Base-by-base conservation (phyloP, 2,329 filamentous ascomycete genomes). In the Pseudocercospora cruenta region DNA sequence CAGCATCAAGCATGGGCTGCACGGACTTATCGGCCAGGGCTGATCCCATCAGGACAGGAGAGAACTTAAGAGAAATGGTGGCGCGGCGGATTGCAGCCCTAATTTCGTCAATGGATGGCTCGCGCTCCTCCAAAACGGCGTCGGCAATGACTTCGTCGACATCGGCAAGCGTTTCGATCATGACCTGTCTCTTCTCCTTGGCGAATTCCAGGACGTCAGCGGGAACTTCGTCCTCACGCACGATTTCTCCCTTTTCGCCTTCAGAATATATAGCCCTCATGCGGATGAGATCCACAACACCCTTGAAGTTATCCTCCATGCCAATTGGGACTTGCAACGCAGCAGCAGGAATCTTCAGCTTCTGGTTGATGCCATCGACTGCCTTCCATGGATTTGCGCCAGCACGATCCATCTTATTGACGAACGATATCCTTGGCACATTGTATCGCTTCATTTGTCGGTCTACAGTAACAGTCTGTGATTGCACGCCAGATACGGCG, bases 351-450 rank as follows among this genome's bases (percentile, higher is more conserved):
- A 98, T 90, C 82, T 94, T 94, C 69, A 99, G 87, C 82, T 99
- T 99, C 75, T 90, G 87, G 83, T 97, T 97, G 85, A 99, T 98
- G 82, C 97, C 94, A 47, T 99, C 94, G 64, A 99, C 89, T 8
- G 93, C 94, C 82, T 96, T 97, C 88, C 94, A 99, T 8, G 95
- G 95, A 78, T 99, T 98, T 70, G 95, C 92, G 67, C 95, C 95
- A 91, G 97, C 97, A 71, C 95, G 91, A 78, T 99, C 95, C 94
- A 99, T 98, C 86, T 99, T 99, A 85, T 99, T 99, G 78, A 99
- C 89, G 77, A 99, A 99, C 62, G 92, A 96, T 79, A 99, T 90
- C 74, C 95, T 88, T 67, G 95, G 95, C 69, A 99, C 90, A 77
- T 98, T 94, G 85, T 99, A 99, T 73, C 95, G 90, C 84, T 93